phyloP scores from a whole-genome alignment of 2,329 filamentous ascomycete species.

The Eutypella sp. region DNA sequence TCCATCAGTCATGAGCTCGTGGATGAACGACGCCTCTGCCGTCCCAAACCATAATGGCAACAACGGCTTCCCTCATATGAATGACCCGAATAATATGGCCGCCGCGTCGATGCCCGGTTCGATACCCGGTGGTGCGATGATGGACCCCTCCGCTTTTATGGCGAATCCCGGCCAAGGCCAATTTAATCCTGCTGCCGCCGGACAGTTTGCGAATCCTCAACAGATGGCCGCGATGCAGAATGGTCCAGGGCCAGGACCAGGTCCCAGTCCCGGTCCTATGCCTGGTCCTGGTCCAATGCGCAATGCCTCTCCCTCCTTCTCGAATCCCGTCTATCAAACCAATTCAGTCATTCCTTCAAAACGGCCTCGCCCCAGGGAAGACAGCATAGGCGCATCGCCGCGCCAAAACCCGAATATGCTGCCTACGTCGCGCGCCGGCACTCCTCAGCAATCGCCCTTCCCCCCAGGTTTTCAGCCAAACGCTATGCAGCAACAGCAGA shows the following conservation, averaged over 20 bases:
- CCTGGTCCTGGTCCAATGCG: too few species aligned
- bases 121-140: conserved; percentile 39
- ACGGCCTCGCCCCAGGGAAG: conserved; percentile 73
- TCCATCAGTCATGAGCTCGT: conserved; percentile 61
- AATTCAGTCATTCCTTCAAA: conserved; percentile 88
- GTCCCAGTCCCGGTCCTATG: too few species aligned
- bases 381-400: conserved; percentile 79
- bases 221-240: conserved; percentile 68
- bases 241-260: too few species aligned
- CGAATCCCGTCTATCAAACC: conserved; percentile 75
- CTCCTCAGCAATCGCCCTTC: conserved; percentile 74
- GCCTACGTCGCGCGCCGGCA: conserved; percentile 84
- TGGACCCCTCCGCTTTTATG: conserved; percentile 63
- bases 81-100: conserved; percentile 50
- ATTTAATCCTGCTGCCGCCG: conserved; percentile 50
- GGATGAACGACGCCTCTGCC: conserved; percentile 63
- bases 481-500: conserved; percentile 52
- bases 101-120: conserved; percentile 32
- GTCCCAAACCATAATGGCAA: conserved; percentile 66
- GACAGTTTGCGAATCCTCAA: conserved; percentile 52
- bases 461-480: conserved; percentile 65
- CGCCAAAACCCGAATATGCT: conserved; percentile 68
- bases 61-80: conserved; percentile 62
- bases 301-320: conserved; percentile 75
- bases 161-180: conserved; percentile 50